Base-by-base conservation (phyloP, 768 basidiomycete species). In the Myochromella boudieri region DNA sequence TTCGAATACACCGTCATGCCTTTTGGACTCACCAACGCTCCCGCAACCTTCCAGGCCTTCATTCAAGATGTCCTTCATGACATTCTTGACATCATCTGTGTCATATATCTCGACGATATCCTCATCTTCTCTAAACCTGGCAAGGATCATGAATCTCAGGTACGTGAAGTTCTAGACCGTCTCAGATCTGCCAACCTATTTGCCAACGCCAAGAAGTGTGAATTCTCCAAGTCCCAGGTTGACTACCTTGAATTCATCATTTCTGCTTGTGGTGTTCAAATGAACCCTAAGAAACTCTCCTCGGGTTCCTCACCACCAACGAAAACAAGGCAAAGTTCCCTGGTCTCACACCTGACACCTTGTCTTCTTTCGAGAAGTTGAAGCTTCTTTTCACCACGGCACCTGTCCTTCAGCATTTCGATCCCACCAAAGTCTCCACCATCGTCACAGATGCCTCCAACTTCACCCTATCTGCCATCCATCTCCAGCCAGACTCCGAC, bases 101-200 rank as follows among this genome's bases (percentile, higher is more conserved):
- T 76, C 21, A 67, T 77, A 33, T 78, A 76, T 55, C 44, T 51
- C 57, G 65, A 25, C 58, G 70, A 3, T 78, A 80, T 71, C 47
- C 59, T 72, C 15, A 63, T 71, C 18, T 73, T 62, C 43, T 70
- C 72, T 34, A 31, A 52, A 3, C 46, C 44, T 4, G 48, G 40
- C n/a, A 44, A 60, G 15, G 54, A 68, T 18, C 68, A 72, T 33
- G 42, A 53, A n/a, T 32, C 47, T 7, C 60, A 59, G 31, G 61
- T 68, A 18, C 39, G 40, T 6, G 29, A 54, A 37, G 63, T 72
- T 10, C 61, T 72, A 7, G 37, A 67, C 27, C 42, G 56, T 3
- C 61, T 70, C n/a, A 47, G 48, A 6, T 34, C 46, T 9, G 44
- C 55, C 28, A 29, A 46, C 4, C 65, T 68, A 20, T 67, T 62